Base-by-base conservation (phyloP, 2,329 filamentous ascomycete genomes). In the Arthroderma sp. region DNA sequence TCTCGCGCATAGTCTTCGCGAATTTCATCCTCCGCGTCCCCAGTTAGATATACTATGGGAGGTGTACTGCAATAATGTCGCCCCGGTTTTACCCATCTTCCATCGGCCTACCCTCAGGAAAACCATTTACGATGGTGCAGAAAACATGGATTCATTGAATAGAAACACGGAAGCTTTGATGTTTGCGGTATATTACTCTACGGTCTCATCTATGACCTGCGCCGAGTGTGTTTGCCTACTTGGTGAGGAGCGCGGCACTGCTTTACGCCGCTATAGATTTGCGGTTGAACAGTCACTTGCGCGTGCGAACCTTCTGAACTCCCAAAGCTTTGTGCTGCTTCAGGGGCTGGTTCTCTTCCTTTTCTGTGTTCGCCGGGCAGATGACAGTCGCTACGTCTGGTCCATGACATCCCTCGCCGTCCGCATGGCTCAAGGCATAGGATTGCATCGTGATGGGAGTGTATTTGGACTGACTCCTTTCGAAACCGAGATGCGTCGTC, bases 311-410 rank as follows among this genome's bases (percentile, higher is more conserved):
- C 72, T 83, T 42, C 56, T 83, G 1, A 75, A 72, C 45, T 78
- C 75, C 5, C 74, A 78, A 46, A 79, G 78, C 54, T 63, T 77
- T 15, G 64, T 78, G 33, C 70, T 81, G 6, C 61, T 83, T 10
- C 78, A 82, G 57, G 75, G 78, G 0, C 72, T 79, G 33, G 65
- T 77, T 6, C 62, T 81, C 32, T 82, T 80, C 54, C 58, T 83
- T 27, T 73, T 78, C 37, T 57, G 61, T 68, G 50, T 66, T 7
- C 62, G 62, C 40, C 57, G 59, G 47, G 57, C 66, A 51, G 60
- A 67, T 50, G 56, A 65, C 40, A 58, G 62, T 27, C 63, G 64
- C 38, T 63, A 64, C 48, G 62, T 67, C 4, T 67, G 66, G 65
- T 60, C 66, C 5, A 58, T 70, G 61, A 59, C 57, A 33, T 60